Percentiles rank a stretch among this genome's conserved stretches.
These are phyloP conservation scores for Ilex aquifolium DNA, from an alignment of 257 asterid genomes.

Conservation along the genomic window DNA sequence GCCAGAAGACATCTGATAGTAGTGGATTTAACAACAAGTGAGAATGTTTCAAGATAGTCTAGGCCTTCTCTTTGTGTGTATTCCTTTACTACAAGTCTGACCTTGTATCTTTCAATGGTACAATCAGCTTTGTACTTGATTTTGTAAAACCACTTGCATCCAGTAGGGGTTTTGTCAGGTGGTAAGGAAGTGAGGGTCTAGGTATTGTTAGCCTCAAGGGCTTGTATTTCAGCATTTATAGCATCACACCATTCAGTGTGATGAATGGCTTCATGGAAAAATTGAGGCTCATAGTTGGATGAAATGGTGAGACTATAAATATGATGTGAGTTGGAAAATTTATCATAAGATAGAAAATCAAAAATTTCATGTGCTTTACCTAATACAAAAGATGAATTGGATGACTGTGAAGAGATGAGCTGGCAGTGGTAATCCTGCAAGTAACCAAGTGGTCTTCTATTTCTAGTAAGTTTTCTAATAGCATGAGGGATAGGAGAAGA, in stretches of 20 bases:
- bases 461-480: not conserved
- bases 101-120: not conserved
- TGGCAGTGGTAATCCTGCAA: not conserved
- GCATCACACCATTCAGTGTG: not conserved
- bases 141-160: constrained; percentile 1
- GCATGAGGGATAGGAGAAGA: not conserved
- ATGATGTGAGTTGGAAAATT: too few species aligned
- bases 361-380: too few species aligned
- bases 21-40: not conserved
- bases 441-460: not conserved
- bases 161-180: not conserved
- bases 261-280: too few species aligned
- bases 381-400: too few species aligned
- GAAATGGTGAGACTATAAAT: too few species aligned
- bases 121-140: not conserved
- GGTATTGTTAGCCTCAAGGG: not conserved
- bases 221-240: not conserved
- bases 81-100: not conserved
- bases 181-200: not conserved
- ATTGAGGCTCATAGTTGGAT: too few species aligned
- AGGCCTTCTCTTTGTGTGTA: not conserved
- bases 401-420: too few species aligned
- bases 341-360: too few species aligned
- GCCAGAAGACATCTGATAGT: too few species aligned
- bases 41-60: too few species aligned